Evolutionary conservation across 352 stramenopile species (phyloP).

Genomic region (Pilasporangium apinafurcum): DNA sequence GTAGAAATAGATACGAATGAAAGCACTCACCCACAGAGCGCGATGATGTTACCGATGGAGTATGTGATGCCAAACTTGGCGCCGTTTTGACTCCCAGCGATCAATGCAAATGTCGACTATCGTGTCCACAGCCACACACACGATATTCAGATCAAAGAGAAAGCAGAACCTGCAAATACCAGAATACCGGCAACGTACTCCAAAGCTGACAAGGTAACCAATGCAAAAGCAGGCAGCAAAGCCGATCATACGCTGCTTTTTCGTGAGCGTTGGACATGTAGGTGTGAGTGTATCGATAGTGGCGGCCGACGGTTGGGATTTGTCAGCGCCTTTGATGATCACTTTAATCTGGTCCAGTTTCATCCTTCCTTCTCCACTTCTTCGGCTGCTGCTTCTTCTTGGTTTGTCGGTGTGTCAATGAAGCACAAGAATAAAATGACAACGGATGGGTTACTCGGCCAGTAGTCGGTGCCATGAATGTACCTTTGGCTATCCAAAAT

Average conservation of each 20-base stretch:
- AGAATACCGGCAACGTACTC: constrained; percentile 23
- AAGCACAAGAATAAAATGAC: background rate
- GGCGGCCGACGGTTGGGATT: constrained; percentile 19
- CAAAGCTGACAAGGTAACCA: constrained; percentile 80
- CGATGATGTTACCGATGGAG: constrained; percentile 77
- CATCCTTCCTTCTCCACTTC: background rate
- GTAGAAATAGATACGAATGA: background rate
- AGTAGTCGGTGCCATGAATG: constrained; percentile 7
- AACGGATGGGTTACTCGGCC: background rate
- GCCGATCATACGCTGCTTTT: constrained; percentile 60
- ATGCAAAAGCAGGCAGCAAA: constrained; percentile 75
- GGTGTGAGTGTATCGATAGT: constrained; percentile 36
- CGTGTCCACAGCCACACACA: background rate
- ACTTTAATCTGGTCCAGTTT: constrained; percentile 80
- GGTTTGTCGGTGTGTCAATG: background rate
- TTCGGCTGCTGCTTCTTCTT: background rate
- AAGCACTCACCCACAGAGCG: constrained; percentile 58
- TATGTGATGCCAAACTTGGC: constrained; percentile 82
- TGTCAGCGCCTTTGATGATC: constrained; percentile 59
- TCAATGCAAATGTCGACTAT: constrained; percentile 78
- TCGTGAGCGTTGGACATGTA: constrained; percentile 61
- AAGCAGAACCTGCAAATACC: background rate
- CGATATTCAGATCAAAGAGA: background rate
- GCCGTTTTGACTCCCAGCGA: constrained; percentile 54
- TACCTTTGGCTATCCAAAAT: too few relatives aligned